Evolutionary conservation across 176 grass and related monocot species (phyloP), one percentile per base, ranked within the genome.

Genomic region (Rhynchospora tenuis): DNA sequence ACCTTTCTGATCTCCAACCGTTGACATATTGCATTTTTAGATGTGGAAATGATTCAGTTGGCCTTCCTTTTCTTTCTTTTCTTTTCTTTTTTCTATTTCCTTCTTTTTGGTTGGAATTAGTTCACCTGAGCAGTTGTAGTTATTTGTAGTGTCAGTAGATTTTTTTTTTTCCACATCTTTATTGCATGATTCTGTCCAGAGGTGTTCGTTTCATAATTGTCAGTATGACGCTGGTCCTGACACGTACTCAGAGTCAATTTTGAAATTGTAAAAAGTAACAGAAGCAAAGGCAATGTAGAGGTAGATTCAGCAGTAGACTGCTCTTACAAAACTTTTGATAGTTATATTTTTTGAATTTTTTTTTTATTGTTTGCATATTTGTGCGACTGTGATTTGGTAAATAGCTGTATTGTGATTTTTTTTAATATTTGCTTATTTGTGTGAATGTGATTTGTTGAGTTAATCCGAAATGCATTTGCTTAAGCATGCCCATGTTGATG

Each of bases 181-280:
- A 27, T 80, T 80, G 33, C 48, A 59, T n/a, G n/a, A n/a, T n/a
- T n/a, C n/a, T n/a, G n/a, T 23, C 29, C 2, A 26, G 5, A 24
- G 61, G n/a, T 77, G 47, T 82, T 28, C n/a, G 23, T 67, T 82
- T 65, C 42, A 67, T 63, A 67, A 33, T 17, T 82, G 60, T 82
- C 22, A 14, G 54, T 27, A 28, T 55, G 20, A 23, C 59, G 54
- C 43, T 29, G 23, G 47, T 26, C 1, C 38, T 33, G 20, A 67
- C 78, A 81, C 57, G 14, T 64, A 45, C 51, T 28, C 58, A 64
- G 47, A 58, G 33, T 19, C 6, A 69, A 27, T 52, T 28, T 74
- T 52, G 13, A 26, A 74, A 51, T 27, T 31, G 64, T 19, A 81
- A 79, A 57, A 78, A 26, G 20, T 31, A 80, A 82, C 44, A 48